phyloP scores from a whole-genome alignment of 2,329 filamentous ascomycete genomes.

The Calonectria hawksworthii region DNA sequence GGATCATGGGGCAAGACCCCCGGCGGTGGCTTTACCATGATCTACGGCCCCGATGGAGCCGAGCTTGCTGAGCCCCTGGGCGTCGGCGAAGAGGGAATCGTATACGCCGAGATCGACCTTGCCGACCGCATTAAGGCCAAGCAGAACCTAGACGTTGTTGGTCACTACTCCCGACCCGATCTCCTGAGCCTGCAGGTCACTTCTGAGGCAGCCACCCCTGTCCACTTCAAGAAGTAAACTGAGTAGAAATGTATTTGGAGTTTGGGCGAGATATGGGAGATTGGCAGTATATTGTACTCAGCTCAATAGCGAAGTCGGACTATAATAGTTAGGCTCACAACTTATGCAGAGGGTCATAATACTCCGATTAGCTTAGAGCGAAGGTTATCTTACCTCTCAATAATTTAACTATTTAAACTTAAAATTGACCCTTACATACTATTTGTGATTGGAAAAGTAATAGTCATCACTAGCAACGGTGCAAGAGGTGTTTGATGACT shows the following conservation, averaged over 20 bases:
- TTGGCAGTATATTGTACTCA: background rate
- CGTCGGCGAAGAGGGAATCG: constrained; percentile 49
- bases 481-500: background rate
- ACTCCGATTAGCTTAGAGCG: background rate
- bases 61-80: constrained; percentile 44
- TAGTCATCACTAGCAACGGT: background rate
- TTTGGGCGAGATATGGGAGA: background rate
- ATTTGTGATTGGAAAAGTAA: background rate
- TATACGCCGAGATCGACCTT: constrained; percentile 55
- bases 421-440: background rate
- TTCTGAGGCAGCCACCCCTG: background rate
- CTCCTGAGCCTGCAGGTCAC: constrained; percentile 54
- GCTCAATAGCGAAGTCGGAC: background rate
- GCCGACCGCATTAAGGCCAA: constrained; percentile 31
- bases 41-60: constrained; percentile 49
- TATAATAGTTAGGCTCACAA: background rate
- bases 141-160: constrained; percentile 54
- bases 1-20: constrained; percentile 40
- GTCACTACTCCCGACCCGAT: constrained; percentile 53
- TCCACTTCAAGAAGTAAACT: constrained; percentile 1
- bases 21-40: constrained; percentile 46
- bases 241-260: background rate
- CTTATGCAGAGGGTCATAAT: background rate
- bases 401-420: background rate
- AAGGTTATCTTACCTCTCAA: background rate